Evolutionary conservation across 202 grass and related monocot species (phyloP), one percentile per base, ranked within the genome.

Genomic region (Saccharum hybrid): DNA sequence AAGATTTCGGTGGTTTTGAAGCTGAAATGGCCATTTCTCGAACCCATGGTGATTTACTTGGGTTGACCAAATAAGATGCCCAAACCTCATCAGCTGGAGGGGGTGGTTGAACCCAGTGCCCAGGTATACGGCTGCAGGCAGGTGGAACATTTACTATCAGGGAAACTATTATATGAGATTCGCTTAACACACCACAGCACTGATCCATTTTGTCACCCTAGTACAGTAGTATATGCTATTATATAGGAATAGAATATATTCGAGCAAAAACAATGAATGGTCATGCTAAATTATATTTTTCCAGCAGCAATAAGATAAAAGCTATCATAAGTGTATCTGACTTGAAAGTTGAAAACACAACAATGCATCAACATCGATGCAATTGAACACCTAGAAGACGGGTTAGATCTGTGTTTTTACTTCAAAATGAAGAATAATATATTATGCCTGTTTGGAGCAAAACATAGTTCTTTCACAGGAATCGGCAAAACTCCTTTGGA

Each of bases 21-120:
- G 75, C 54, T 83, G 59, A 83, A 75, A 79, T 72, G 6, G 18
- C 39, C 22, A 15, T 84, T 77, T 63, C 38, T 68, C 43, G 43
- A 85, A 84, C 34, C 39, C 45, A 72, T 8, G 4, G 34, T 61
- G 9, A 74, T 59, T 94, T 85, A 91, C 81, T 93, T 97, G 5
- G 56, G 88, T 7, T 62, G 72, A 95, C 74, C 18, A 98, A 85
- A 84, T 98, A 95, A 0, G 93, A 98, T 69, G 96, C 91, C 96
- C 96, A 98, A 23, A 98, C 83, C 31, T 90, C 93, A 90, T 98
- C 86, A 67, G 91, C 48, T 38, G 96, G 89, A 82, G 87, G 82
- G 68, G 93, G 87, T 77, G 93, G 89, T 65, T 90, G 93, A 67
- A 98, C 81, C 96, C 91, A 98, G 63, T 96, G 87, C 13, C 93